Conservation (phyloP, 2,329 filamentous ascomycete species). For the Beauveria scarabaeidicola region DNA sequence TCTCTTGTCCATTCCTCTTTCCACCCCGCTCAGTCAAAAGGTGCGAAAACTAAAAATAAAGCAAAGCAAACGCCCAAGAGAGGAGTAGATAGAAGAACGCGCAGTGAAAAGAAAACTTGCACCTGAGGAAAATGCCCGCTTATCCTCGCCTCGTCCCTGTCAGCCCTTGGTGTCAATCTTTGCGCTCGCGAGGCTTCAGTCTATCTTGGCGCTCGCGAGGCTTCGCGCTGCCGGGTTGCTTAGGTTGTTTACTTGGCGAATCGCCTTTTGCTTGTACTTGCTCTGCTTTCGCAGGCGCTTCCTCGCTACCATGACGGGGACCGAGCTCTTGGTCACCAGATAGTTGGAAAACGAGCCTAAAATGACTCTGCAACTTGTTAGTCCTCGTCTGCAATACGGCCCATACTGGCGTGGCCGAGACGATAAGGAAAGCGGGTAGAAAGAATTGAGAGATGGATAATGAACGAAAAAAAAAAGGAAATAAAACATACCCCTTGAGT, state of each 20-base stretch:
- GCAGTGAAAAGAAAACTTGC: neutral
- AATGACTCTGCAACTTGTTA: constrained; percentile 56
- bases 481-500: constrained; percentile 71
- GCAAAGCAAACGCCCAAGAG: neutral
- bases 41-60: neutral
- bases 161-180: neutral
- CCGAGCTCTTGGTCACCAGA: constrained; percentile 89
- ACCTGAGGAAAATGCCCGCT: neutral
- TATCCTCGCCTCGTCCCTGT: neutral
- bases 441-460: neutral
- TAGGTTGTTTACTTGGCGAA: constrained; percentile 75
- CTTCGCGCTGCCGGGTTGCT: constrained; percentile 58
- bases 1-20: neutral
- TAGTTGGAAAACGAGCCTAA: constrained; percentile 97
- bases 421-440: no score
- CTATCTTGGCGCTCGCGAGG: constrained; percentile 66
- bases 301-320: constrained; percentile 94
- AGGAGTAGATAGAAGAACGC: neutral
- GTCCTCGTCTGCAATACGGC: neutral
- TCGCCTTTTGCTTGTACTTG: constrained; percentile 61
- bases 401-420: neutral
- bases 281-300: constrained; percentile 83
- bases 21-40: neutral
- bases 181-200: constrained; percentile 33
- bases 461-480: neutral